Evolutionary conservation across 2,329 filamentous ascomycete species (phyloP).

Genomic region (Aureobasidium leucospermi): DNA sequence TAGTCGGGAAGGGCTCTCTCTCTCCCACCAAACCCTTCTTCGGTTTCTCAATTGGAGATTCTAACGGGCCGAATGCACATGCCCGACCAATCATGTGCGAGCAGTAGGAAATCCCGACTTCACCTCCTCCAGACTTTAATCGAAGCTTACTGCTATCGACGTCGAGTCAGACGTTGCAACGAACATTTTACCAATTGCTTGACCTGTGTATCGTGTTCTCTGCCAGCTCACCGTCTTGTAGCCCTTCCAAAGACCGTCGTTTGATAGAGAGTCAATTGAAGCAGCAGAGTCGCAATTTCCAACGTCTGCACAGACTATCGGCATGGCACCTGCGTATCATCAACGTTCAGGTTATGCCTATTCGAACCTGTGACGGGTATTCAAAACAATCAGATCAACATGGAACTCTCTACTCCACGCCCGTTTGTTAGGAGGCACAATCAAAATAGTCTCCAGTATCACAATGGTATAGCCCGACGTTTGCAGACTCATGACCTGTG

Average conservation of each 20-base stretch:
- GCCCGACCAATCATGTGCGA: not conserved
- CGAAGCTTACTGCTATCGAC: not conserved
- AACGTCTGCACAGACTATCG: slow-evolving; percentile 10
- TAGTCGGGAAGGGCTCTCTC: not conserved
- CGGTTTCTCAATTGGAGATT: not conserved
- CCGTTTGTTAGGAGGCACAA: slow-evolving; percentile 3
- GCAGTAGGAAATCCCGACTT: not conserved
- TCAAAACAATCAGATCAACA: slow-evolving; percentile 5
- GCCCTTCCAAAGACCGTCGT: not conserved
- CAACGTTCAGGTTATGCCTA: not conserved
- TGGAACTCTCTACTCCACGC: not conserved
- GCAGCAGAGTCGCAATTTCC: slow-evolving; percentile 13
- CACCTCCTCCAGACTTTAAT: not conserved
- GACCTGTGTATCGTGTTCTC: not conserved
- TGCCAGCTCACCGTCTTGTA: not conserved
- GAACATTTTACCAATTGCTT: not conserved
- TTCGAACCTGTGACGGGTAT: not conserved
- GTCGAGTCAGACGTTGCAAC: not conserved
- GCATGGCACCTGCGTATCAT: slow-evolving; percentile 8
- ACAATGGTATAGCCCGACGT: slow-evolving; percentile 4
- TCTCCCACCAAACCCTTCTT: slow-evolving; percentile 6
- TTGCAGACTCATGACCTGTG: not conserved
- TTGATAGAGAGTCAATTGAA: slow-evolving; percentile 7
- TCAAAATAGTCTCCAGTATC: not conserved
- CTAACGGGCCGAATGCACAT: slow-evolving; percentile 8